Evolutionary conservation across 345 rosid species (phyloP).

Genomic region (Camelina sativa): DNA sequence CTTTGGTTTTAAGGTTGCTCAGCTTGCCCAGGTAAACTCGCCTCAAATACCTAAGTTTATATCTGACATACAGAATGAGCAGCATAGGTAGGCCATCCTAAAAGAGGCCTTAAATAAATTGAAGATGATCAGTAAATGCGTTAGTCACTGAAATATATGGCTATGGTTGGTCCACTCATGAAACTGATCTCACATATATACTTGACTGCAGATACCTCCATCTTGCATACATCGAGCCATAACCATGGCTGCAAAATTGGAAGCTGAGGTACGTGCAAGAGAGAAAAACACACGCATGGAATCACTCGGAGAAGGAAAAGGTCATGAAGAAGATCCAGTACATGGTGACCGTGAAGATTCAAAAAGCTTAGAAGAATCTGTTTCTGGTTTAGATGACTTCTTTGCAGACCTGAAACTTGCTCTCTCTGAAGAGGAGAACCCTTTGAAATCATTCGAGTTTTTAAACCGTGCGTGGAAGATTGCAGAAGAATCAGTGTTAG

Average conservation of each 20-base stretch:
- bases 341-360: constrained; percentile 30
- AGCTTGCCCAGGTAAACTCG: constrained; percentile 77
- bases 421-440: constrained; percentile 45
- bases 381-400: constrained; percentile 44
- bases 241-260: constrained; percentile 73
- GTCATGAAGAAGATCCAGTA: constrained; percentile 24
- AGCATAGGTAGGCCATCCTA: background rate
- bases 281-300: constrained; percentile 32
- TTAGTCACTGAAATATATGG: background rate
- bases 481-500: constrained; percentile 49
- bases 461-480: constrained; percentile 55
- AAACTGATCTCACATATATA: constrained; percentile 31
- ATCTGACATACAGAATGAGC: background rate
- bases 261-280: constrained; percentile 57
- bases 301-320: constrained; percentile 33
- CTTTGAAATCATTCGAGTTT: constrained; percentile 45
- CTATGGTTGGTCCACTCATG: background rate
- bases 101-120: background rate
- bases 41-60: constrained; percentile 3
- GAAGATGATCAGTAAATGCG: background rate
- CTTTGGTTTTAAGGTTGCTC: constrained; percentile 91
- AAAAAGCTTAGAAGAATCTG: constrained; percentile 41
- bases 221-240: constrained; percentile 69
- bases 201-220: constrained; percentile 66
- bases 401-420: constrained; percentile 56